A percentile compares a stretch with the other conserved stretches of the same genome.
phyloP scores from a whole-genome alignment of 495 filamentous ascomycete genomes.

The Penicillium verhagenii region DNA sequence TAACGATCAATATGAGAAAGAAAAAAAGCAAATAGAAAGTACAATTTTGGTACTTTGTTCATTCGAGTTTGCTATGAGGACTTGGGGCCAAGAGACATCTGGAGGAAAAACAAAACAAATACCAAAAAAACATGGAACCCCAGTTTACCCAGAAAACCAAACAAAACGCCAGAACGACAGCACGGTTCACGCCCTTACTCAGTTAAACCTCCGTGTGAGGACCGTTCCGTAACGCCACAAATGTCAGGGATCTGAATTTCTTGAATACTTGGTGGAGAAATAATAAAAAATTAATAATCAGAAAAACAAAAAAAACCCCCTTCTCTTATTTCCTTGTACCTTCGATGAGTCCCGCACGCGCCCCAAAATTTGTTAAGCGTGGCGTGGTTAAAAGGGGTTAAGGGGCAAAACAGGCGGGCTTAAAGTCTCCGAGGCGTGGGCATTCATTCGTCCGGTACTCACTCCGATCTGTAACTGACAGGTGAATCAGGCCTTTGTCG shows the following conservation, averaged over 20 bases:
- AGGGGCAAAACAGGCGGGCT: conserved; percentile 8
- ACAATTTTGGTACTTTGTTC: too few species aligned
- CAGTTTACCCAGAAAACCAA: neutral
- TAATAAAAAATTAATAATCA: neutral
- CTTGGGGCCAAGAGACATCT: conserved; percentile 1
- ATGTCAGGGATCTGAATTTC: conserved; percentile 17
- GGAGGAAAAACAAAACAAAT: conserved; percentile 4
- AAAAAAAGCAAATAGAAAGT: too few species aligned
- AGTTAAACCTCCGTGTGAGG: conserved; percentile 27
- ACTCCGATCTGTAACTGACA: conserved; percentile 32
- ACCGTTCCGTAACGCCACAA: conserved; percentile 20
- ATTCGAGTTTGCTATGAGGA: neutral
- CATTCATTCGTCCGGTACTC: conserved; percentile 30
- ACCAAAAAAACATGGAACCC: neutral
- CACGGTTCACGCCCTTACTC: conserved; percentile 24
- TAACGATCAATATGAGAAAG: too few species aligned
- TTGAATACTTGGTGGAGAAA: neutral
- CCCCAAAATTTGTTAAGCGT: conserved; percentile 6
- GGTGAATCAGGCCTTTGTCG: conserved; percentile 34
- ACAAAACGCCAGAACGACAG: conserved; percentile 9
- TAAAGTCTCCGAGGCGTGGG: conserved; percentile 28
- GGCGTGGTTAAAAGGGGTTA: conserved; percentile 14
- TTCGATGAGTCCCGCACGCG: conserved; percentile 10
- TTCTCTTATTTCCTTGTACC: too few species aligned
- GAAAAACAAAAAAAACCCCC: neutral